Base-by-base conservation (phyloP, 768 basidiomycete species). In the Harrya chromipes region DNA sequence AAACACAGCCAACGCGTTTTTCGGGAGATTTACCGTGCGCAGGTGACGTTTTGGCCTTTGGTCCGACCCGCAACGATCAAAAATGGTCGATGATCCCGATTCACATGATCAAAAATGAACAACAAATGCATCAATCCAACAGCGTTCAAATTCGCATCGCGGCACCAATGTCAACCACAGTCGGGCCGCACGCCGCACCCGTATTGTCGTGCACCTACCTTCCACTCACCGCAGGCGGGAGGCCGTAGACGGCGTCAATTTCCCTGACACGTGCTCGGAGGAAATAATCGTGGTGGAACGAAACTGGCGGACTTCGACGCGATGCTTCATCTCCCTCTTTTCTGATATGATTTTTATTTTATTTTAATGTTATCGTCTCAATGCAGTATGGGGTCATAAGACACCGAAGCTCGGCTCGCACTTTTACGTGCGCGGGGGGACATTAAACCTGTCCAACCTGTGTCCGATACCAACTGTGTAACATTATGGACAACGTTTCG, bases 101-200 rank as follows among this genome's bases (percentile, higher is more conserved):
- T 46, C 40, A 6, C 33, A 4, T 33, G 33, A 49, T 59, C 41
- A 26, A 50, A 33, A 33, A 33, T 16, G 33, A 33, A 51, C 39
- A 52, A 44, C 38, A 44, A 44, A 48, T 10, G 33, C 33, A 33
- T 5, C 33, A 13, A 31, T 37, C 27, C 43, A 33, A 41, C 46
- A 44, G 37, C 42, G 47, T 41, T 40, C 45, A 43, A 49, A 17
- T 34, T 43, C 37, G 41, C 46, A 42, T 35, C 42, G 40, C 33
- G 35, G 39, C 52, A 21, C 13, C 38, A 54, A 49, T 51, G 54
- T 26, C 43, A 46, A 21, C 52, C 59, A 59, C 57, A 42, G 14
- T 24, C 31, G 20, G 50, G 19, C 40, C 47, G 41, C 42, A 47
- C 29, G 40, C 33, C 33, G 33, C 33, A 33, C 33, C 16, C 12